Evolutionary conservation across 768 basidiomycete genomes (phyloP).

Genomic region (Collybia sp.): DNA sequence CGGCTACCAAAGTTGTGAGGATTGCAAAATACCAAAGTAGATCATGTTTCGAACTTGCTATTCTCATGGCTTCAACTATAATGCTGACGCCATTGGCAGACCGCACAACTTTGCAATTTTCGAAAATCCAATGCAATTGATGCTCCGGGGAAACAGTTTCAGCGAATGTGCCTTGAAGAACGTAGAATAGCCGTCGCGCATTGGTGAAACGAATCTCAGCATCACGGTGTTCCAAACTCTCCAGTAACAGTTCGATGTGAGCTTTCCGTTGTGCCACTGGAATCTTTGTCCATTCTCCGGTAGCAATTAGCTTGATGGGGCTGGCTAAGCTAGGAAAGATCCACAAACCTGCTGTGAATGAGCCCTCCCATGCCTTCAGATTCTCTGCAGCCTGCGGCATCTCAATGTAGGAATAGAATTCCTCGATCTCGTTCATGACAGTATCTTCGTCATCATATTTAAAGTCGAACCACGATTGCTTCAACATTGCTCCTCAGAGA

Average conservation of each 20-base stretch:
- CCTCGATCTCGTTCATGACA: constrained; percentile 92
- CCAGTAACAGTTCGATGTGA: constrained; percentile 77
- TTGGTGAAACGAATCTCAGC: constrained; percentile 82
- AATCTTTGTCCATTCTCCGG: constrained; percentile 75
- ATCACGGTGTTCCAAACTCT: constrained; percentile 84
- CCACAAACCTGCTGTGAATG: constrained; percentile 67
- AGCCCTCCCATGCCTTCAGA: constrained; percentile 82
- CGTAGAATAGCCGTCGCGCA: constrained; percentile 82
- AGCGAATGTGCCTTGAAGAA: constrained; percentile 91
- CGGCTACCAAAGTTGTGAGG: not conserved
- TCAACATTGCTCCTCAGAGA: constrained; percentile 6
- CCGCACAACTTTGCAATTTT: constrained; percentile 86
- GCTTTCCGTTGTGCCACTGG: constrained; percentile 56
- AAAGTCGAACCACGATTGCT: constrained; percentile 90
- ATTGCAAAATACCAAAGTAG: constrained; percentile 52
- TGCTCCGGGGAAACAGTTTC: constrained; percentile 91
- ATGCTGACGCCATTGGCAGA: constrained; percentile 77
- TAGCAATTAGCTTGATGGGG: constrained; percentile 6
- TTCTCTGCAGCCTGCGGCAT: constrained; percentile 88
- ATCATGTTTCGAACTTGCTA: constrained; percentile 85
- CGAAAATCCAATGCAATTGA: constrained; percentile 93
- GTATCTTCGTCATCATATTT: constrained; percentile 96
- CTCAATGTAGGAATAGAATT: constrained; percentile 97
- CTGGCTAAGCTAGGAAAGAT: not conserved
- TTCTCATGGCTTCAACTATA: constrained; percentile 86